Conservation (phyloP, 768 basidiomycete genomes). For the Cyathus striatus region DNA sequence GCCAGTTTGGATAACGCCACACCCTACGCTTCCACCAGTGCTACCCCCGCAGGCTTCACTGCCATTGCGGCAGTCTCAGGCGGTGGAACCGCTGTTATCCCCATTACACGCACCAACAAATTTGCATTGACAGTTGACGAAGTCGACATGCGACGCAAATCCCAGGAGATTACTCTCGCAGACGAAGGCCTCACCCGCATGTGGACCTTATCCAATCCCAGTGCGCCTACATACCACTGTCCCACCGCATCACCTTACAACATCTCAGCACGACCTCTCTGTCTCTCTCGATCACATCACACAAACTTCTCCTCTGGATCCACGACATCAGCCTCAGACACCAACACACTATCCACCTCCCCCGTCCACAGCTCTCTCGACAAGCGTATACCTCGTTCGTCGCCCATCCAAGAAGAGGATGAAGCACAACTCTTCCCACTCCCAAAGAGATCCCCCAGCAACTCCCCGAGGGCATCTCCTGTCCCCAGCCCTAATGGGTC, state of each 20-base stretch:
- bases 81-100: conserved; percentile 1
- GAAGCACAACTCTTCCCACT: conserved; percentile 55
- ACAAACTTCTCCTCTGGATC: conserved; percentile 4
- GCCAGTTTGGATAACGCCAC: conserved; percentile 32
- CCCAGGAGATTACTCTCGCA: conserved; percentile 26
- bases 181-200: not conserved
- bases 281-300: conserved; percentile 7
- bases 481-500: conserved; percentile 11
- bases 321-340: conserved; percentile 2
- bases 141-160: conserved; percentile 51
- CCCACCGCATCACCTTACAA: not conserved
- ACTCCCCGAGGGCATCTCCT: conserved; percentile 7
- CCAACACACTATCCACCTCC: conserved; percentile 4
- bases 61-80: not conserved
- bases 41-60: not conserved
- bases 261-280: conserved; percentile 2
- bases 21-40: conserved; percentile 10
- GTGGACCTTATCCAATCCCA: no score
- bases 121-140: conserved; percentile 56
- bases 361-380: conserved; percentile 5
- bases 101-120: conserved; percentile 6
- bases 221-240: not conserved
- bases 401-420: conserved; percentile 48
- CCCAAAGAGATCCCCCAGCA: conserved; percentile 32
- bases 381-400: conserved; percentile 17